A percentile compares a stretch with the other conserved stretches of the same genome.
Evolutionary conservation across 176 grass and related monocot genomes (phyloP).

Genomic region (Oryza meyeriana): DNA sequence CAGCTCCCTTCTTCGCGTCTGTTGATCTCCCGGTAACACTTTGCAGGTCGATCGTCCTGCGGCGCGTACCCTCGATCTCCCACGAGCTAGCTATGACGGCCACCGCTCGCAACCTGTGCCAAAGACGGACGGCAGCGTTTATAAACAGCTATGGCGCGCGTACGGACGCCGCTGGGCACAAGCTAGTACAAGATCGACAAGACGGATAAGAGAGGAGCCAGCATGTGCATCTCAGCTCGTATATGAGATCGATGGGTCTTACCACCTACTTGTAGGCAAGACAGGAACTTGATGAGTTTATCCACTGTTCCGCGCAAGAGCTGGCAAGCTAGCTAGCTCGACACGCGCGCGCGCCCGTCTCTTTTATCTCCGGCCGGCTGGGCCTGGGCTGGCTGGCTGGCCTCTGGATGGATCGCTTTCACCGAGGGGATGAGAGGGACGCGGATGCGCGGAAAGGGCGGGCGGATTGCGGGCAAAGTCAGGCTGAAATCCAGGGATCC

Average conservation of each 20-base stretch:
- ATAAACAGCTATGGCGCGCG: neutral
- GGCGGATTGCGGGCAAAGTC: slow-evolving; percentile 97
- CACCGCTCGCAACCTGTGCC: neutral
- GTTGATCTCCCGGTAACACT: neutral
- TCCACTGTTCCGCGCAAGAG: neutral
- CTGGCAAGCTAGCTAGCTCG: neutral
- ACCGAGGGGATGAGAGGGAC: slow-evolving; percentile 28
- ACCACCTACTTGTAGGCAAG: neutral
- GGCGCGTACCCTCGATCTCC: too few relatives aligned
- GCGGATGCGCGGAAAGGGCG: slow-evolving; percentile 39
- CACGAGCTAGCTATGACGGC: neutral
- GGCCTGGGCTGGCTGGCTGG: neutral
- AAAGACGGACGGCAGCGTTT: neutral
- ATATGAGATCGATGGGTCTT: neutral
- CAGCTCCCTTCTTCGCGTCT: neutral
- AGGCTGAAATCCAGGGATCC: slow-evolving; percentile 62
- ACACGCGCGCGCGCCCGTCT: neutral
- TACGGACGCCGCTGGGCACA: neutral
- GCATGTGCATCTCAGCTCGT: neutral
- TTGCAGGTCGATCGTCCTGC: too few relatives aligned
- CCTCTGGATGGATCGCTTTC: slow-evolving; percentile 32
- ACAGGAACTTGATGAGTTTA: neutral
- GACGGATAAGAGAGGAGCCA: neutral
- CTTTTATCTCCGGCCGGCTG: neutral
- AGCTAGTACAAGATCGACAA: neutral